Evolutionary conservation across 257 asterid genomes (phyloP), one percentile per base, ranked within the genome.

Genomic region (Solanum gandarillasii): DNA sequence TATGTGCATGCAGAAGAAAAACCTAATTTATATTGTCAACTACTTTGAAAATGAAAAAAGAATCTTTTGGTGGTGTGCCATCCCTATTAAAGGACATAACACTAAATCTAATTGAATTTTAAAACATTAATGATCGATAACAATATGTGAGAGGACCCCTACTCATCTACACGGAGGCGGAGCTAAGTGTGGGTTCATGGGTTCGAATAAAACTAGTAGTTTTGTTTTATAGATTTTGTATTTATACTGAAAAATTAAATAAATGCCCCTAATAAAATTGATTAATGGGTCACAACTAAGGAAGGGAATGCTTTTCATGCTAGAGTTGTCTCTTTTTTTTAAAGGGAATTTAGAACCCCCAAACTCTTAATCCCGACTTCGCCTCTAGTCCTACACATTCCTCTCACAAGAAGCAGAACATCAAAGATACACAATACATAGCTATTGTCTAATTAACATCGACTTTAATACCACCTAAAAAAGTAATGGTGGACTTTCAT

Each of bases 141-240:
- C 34, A 35, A 35, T 35, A 11, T 67, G 73, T 25, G 18, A 25
- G 2, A 9, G 18, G 73, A 25, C 34, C 73, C 32, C 13, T 10
- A 23, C 16, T 62, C 12, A 2, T 1, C 29, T 12, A 4, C 7
- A 6, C 5, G 1, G 1, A 41, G 5, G 16, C 1, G 2, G 5
- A 43, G 16, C 52, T 43, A 43, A 2, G 2, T 11, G 52, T 36
- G 5, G 14, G 0, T 43, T 43, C 0, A 43, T 43, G 52, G 5
- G 0, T 43, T 43, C 16, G 14, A 1, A 43, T 0, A 0, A 43
- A 43, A 3, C 0, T 0, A 43, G 1, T 43, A 12, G 0, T 0
- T 12, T 41, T 34, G 1, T 43, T 11, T 43, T 12, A 41, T 43
- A 43, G 0, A 43, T 43, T 12, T 12, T 41, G 13, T 41, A 41